Conservation (phyloP, 2,329 filamentous ascomycete genomes). For the Ophiostoma sp. region DNA sequence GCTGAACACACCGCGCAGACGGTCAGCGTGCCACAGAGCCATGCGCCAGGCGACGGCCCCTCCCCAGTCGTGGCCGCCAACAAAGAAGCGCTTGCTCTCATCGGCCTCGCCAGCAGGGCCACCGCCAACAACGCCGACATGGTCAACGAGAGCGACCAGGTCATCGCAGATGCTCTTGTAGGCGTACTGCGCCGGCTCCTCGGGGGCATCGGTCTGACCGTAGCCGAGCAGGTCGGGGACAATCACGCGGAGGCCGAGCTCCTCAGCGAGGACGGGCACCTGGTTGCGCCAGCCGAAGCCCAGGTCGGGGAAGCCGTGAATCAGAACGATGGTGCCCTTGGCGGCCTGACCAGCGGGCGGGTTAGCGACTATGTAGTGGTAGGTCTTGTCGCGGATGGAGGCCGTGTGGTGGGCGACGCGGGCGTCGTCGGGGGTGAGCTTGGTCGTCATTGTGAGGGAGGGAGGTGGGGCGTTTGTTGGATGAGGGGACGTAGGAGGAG, state of each 20-base stretch:
- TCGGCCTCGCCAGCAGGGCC: slow-evolving; percentile 41
- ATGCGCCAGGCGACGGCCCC: slow-evolving; percentile 72
- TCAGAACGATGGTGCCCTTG: slow-evolving; percentile 40
- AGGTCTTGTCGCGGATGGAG: slow-evolving; percentile 67
- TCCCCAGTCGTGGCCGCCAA: slow-evolving; percentile 95
- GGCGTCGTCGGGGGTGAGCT: slow-evolving; percentile 65
- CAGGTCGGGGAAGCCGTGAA: slow-evolving; percentile 83
- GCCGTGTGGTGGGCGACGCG: slow-evolving; percentile 65
- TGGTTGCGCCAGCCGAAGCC: slow-evolving; percentile 87
- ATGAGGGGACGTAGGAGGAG: not conserved
- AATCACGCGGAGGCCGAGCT: slow-evolving; percentile 74
- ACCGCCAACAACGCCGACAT: slow-evolving; percentile 48
- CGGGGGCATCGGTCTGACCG: slow-evolving; percentile 70
- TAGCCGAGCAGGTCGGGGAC: slow-evolving; percentile 87
- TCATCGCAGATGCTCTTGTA: slow-evolving; percentile 73
- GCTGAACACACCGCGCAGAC: slow-evolving; percentile 74
- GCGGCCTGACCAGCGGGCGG: slow-evolving; percentile 46
- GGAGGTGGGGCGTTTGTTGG: not conserved
- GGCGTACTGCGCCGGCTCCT: slow-evolving; percentile 63
- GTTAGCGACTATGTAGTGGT: slow-evolving; percentile 60
- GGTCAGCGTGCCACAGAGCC: slow-evolving; percentile 69
- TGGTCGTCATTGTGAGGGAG: slow-evolving; percentile 47
- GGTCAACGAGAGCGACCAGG: slow-evolving; percentile 68
- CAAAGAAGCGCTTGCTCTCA: slow-evolving; percentile 56
- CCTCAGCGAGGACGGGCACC: slow-evolving; percentile 70